Conservation (phyloP, 2,329 filamentous ascomycete species). For the Zopfia rhizophila region DNA sequence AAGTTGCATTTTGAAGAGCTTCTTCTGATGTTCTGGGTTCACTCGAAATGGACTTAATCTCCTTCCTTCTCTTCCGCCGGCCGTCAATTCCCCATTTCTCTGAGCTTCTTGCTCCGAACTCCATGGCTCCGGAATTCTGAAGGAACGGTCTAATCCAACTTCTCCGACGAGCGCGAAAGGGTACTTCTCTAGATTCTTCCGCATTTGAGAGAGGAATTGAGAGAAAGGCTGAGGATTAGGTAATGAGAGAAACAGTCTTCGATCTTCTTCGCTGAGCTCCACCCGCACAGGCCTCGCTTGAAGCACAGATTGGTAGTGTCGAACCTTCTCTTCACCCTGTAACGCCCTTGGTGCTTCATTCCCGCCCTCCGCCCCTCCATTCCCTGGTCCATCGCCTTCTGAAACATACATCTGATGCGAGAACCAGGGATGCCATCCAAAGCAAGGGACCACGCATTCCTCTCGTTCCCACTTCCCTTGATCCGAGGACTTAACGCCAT, state of each 20-base stretch:
- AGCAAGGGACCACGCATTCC: constrained; percentile 72
- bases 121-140: constrained; percentile 75
- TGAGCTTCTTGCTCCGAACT: constrained; percentile 51
- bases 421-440: constrained; percentile 91
- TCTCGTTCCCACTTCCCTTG: constrained; percentile 39
- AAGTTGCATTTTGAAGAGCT: constrained; percentile 74
- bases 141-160: constrained; percentile 80
- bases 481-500: constrained; percentile 58
- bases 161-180: constrained; percentile 78
- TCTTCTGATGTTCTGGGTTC: constrained; percentile 73
- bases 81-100: constrained; percentile 66
- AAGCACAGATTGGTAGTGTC: constrained; percentile 75
- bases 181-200: constrained; percentile 64
- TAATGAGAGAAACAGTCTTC: constrained; percentile 62
- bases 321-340: constrained; percentile 57
- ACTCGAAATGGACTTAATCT: constrained; percentile 75
- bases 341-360: constrained; percentile 42
- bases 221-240: constrained; percentile 71
- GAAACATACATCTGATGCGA: constrained; percentile 75
- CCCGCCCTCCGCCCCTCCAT: constrained; percentile 60
- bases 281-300: constrained; percentile 58
- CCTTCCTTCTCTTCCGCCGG: constrained; percentile 76
- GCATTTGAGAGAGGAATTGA: constrained; percentile 66
- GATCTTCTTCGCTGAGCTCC: constrained; percentile 51
- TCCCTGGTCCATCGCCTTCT: constrained; percentile 48